Conservation (phyloP, 1,139 yeast species). For the Magnusiomyces suaveolens region DNA sequence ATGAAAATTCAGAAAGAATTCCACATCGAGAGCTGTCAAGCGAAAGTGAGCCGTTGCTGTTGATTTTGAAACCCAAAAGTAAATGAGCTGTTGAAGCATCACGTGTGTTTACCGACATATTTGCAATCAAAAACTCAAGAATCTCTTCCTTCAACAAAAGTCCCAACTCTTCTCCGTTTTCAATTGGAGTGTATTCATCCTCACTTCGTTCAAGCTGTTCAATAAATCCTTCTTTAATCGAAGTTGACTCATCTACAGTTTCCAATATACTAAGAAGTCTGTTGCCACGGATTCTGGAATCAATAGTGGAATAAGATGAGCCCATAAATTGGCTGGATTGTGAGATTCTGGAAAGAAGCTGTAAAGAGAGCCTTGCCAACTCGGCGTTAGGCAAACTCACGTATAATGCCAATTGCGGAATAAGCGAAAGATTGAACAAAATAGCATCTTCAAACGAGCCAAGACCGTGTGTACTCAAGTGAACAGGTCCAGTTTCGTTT, state of each 20-base stretch:
- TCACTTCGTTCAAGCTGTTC: conserved; percentile 52
- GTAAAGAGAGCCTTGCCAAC: conserved; percentile 47
- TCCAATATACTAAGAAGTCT: conserved; percentile 64
- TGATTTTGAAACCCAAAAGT: conserved; percentile 58
- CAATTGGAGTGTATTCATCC: conserved; percentile 23
- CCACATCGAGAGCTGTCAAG: conserved; percentile 40
- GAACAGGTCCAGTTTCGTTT: conserved; percentile 23
- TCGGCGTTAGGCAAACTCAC: conserved; percentile 46
- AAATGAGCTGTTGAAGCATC: conserved; percentile 59
- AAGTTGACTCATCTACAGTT: conserved; percentile 56
- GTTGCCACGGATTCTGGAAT: conserved; percentile 43
- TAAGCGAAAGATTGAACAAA: conserved; percentile 53
- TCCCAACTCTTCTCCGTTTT: conserved; percentile 19
- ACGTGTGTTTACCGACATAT: conserved; percentile 37
- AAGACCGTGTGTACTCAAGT: conserved; percentile 52
- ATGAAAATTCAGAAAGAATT: conserved; percentile 43
- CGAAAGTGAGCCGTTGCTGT: conserved; percentile 36
- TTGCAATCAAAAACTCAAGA: conserved; percentile 47
- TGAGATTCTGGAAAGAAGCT: conserved; percentile 45
- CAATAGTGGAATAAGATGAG: conserved; percentile 28
- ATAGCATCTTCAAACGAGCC: conserved; percentile 62
- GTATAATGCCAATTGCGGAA: conserved; percentile 63
- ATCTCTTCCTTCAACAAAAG: conserved; percentile 48
- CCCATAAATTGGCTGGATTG: conserved; percentile 42
- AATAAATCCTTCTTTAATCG: conserved; percentile 65